phyloP scores from a whole-genome alignment of 192 early-diverging fungal species.

The Backusella liffmaniae region DNA sequence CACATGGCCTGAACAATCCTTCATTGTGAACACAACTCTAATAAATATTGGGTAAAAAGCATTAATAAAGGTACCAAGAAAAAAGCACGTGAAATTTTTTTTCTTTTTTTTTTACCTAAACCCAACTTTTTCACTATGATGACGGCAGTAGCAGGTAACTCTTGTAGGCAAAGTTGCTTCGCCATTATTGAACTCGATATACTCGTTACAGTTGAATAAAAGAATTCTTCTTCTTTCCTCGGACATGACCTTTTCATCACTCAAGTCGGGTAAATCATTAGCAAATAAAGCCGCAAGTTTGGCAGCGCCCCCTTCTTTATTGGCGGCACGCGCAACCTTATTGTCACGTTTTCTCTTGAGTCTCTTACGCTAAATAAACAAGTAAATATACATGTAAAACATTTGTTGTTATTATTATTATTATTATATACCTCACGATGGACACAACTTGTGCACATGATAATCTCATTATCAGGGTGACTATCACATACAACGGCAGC shows the following conservation, averaged over 20 bases:
- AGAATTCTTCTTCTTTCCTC: constrained; percentile 65
- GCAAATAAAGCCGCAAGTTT: constrained; percentile 55
- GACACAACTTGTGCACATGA: constrained; percentile 70
- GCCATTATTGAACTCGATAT: constrained; percentile 75
- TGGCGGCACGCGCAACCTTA: constrained; percentile 52
- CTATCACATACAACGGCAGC: constrained; percentile 76
- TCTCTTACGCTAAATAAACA: constrained; percentile 42
- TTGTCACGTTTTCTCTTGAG: constrained; percentile 53
- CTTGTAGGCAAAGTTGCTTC: constrained; percentile 77
- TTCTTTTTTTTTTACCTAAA: constrained; percentile 55
- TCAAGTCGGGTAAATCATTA: constrained; percentile 43
- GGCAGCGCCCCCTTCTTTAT: constrained; percentile 40
- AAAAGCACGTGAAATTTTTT: background rate
- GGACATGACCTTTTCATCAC: constrained; percentile 54
- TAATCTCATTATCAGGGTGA: constrained; percentile 64
- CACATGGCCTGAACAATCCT: constrained; percentile 54
- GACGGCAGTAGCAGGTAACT: constrained; percentile 87
- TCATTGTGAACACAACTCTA: constrained; percentile 68
- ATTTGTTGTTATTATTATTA: background rate
- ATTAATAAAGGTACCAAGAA: background rate
- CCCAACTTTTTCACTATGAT: constrained; percentile 81
- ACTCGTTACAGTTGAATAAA: constrained; percentile 74
- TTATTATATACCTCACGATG: constrained; percentile 53
- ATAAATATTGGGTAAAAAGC: background rate
- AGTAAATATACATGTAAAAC: constrained; percentile 22